Evolutionary conservation across 495 filamentous ascomycete genomes (phyloP).

Genomic region (Penicillium psychrofluorescens): DNA sequence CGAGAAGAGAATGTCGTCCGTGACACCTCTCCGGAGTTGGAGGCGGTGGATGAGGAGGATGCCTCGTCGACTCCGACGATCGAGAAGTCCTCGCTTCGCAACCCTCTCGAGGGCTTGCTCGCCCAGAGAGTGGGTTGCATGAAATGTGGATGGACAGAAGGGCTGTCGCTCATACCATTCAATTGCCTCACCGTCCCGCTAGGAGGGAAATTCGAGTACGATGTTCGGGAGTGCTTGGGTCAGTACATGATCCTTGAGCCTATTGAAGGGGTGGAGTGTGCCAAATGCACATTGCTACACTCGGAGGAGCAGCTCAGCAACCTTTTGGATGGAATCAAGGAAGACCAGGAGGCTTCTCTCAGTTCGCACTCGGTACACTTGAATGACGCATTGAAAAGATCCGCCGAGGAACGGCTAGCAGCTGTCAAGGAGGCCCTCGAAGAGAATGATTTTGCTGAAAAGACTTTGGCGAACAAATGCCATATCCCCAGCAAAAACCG

Average conservation of each 20-base stretch:
- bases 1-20: slow-evolving; percentile 33
- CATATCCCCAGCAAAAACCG: slow-evolving; percentile 61
- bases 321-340: slow-evolving; percentile 30
- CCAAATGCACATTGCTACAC: slow-evolving; percentile 75
- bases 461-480: slow-evolving; percentile 63
- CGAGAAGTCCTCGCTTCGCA: slow-evolving; percentile 27
- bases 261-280: slow-evolving; percentile 84
- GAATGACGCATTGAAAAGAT: slow-evolving; percentile 24
- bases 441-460: slow-evolving; percentile 73
- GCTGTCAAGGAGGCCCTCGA: slow-evolving; percentile 63
- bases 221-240: slow-evolving; percentile 71
- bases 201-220: slow-evolving; percentile 46
- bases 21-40: slow-evolving; percentile 1
- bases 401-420: slow-evolving; percentile 44
- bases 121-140: slow-evolving; percentile 89
- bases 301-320: slow-evolving; percentile 39
- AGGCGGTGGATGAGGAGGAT: neutral
- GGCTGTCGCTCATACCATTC: slow-evolving; percentile 82
- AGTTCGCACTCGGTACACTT: slow-evolving; percentile 15
- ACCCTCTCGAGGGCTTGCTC: slow-evolving; percentile 79
- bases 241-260: slow-evolving; percentile 77
- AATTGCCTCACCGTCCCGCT: slow-evolving; percentile 87
- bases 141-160: slow-evolving; percentile 77
- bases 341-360: slow-evolving; percentile 14
- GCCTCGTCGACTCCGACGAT: neutral